Base-by-base conservation (phyloP, 768 basidiomycete species). In the Amanita exitialis region DNA sequence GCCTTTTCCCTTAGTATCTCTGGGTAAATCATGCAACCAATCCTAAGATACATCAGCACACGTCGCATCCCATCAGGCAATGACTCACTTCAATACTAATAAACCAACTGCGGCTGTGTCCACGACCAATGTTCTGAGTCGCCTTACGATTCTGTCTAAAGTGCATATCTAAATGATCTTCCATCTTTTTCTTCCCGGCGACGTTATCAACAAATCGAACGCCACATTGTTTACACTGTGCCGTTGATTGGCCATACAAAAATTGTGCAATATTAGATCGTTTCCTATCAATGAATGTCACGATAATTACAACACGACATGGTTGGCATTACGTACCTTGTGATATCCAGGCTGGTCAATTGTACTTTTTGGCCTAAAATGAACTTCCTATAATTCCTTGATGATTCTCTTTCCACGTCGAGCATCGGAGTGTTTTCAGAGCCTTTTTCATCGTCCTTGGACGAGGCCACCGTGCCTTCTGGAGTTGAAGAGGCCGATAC, bases 121-220 rank as follows among this genome's bases (percentile, higher is more conserved):
- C 92, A 53, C 95, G 77, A 0, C 89, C 91, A 15, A 79, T 67
- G 37, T 81, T 83, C 64, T 86, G 84, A 59, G 74, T 82, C 23
- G 83, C 82, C 64, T 87, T 88, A 53, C 86, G 79, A 61, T 97
- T 98, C 63, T 95, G 86, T 63, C 83, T 77, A 69, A 96, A 97
- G 66, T 99, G 95, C 86, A 90, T 87, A 64, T 99, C 95, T 59
- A 98, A 75, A 62, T 99, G 96, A 52, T 83, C 80, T 58, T 94
- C 80, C 74, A 93, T 76, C 35, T 69, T 73, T 62, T 81, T 84
- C 69, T 84, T 90, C 54, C 89, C 92, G 48, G 71, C 59, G 23
- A 69, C 62, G 27, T 78, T 80, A 58, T 90, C 88, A 44, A 85
- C 70, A 66, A 94, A 95, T 39, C 95, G 84, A 49, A 89, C 68